Evolutionary conservation across 768 basidiomycete species (phyloP).

Genomic region (Mycena latifolia): DNA sequence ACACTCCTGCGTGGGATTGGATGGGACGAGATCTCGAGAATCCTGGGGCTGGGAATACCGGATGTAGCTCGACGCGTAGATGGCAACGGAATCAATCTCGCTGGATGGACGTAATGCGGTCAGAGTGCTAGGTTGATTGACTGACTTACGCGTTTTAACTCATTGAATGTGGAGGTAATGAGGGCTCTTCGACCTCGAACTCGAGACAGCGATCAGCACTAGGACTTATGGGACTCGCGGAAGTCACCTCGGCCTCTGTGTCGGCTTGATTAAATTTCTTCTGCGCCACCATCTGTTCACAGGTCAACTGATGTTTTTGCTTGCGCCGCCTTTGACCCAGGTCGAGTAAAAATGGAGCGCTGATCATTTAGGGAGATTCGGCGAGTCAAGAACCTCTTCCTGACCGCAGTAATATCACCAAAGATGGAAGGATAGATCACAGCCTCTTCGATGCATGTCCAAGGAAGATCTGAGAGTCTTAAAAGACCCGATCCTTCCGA

Average conservation of each 20-base stretch:
- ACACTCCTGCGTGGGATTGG: slow-evolving; percentile 20
- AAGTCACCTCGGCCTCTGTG: neutral
- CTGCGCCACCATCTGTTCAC: neutral
- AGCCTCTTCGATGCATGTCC: too few species aligned
- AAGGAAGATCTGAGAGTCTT: too few species aligned
- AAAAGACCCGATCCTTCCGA: too few species aligned
- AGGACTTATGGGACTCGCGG: neutral
- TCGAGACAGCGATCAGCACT: neutral
- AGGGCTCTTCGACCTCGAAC: neutral
- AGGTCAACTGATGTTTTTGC: too few species aligned
- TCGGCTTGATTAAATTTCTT: too few species aligned
- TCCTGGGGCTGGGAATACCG: neutral
- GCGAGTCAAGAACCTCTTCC: too few species aligned
- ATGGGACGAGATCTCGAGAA: neutral
- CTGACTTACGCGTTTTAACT: slow-evolving; percentile 8
- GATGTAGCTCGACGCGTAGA: neutral
- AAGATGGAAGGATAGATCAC: too few species aligned
- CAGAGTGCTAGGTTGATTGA: neutral
- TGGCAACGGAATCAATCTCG: slow-evolving; percentile 16
- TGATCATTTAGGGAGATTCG: too few species aligned
- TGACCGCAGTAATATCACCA: too few species aligned
- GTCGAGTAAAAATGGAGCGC: too few species aligned
- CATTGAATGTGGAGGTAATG: neutral
- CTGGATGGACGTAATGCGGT: slow-evolving; percentile 17
- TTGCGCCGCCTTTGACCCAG: neutral